Conservation (phyloP, 2,329 filamentous ascomycete species). For the Aspergillus flavus region DNA sequence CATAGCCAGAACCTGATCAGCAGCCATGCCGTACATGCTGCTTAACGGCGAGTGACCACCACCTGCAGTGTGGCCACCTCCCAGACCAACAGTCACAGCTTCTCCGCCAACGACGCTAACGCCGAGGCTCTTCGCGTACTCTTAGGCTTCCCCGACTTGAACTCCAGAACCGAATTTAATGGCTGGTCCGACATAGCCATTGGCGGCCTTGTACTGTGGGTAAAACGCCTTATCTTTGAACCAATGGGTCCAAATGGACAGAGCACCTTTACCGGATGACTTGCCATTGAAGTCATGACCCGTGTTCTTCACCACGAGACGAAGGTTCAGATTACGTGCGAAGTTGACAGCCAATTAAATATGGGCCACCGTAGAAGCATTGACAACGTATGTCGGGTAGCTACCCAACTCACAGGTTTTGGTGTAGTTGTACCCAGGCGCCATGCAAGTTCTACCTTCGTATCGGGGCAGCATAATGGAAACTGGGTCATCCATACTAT, state of each 20-base stretch:
- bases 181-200: conserved; percentile 52
- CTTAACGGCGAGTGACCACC: conserved; percentile 48
- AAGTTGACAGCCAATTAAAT: conserved; percentile 37
- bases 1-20: conserved; percentile 58
- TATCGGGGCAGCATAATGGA: conserved; percentile 32
- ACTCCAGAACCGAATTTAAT: conserved; percentile 58
- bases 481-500: conserved; percentile 21
- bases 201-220: conserved; percentile 32
- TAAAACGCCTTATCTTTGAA: conserved; percentile 33
- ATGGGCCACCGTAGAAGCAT: conserved; percentile 35
- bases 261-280: conserved; percentile 58
- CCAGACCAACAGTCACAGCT: conserved; percentile 54
- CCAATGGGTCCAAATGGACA: conserved; percentile 28
- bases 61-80: conserved; percentile 47
- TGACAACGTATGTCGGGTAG: conserved; percentile 38
- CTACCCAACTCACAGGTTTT: conserved; percentile 30
- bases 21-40: conserved; percentile 56
- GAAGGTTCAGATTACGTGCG: conserved; percentile 32
- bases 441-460: conserved; percentile 28
- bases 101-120: conserved; percentile 57
- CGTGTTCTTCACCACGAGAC: conserved; percentile 47
- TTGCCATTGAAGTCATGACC: conserved; percentile 53
- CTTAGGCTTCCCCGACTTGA: conserved; percentile 52
- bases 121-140: conserved; percentile 46
- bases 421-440: conserved; percentile 38